phyloP scores from a whole-genome alignment of 2,329 filamentous ascomycete species.

The Rutstroemia sp. region DNA sequence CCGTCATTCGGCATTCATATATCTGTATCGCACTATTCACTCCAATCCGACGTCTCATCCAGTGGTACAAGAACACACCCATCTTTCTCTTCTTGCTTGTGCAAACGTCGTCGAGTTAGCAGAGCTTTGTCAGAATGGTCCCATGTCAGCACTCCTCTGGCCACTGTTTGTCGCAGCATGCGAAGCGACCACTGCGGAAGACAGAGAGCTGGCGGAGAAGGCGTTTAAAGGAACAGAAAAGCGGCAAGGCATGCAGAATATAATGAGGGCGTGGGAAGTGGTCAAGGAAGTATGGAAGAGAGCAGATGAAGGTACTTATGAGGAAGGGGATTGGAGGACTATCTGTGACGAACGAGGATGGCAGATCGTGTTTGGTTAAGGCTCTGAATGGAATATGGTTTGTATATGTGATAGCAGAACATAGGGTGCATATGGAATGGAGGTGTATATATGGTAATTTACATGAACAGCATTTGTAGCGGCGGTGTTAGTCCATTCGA shows the following conservation, averaged over 20 bases:
- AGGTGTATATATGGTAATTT: not conserved
- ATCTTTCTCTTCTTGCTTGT: slow-evolving; percentile 45
- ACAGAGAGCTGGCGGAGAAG: slow-evolving; percentile 43
- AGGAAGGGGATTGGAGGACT: slow-evolving; percentile 37
- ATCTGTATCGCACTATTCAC: slow-evolving; percentile 35
- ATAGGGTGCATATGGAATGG: not conserved
- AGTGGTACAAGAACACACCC: slow-evolving; percentile 46
- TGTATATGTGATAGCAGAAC: not conserved
- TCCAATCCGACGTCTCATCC: slow-evolving; percentile 38
- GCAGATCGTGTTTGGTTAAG: slow-evolving; percentile 48
- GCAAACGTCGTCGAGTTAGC: slow-evolving; percentile 44
- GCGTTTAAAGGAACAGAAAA: slow-evolving; percentile 46
- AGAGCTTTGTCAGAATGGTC: slow-evolving; percentile 33
- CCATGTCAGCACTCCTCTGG: slow-evolving; percentile 58
- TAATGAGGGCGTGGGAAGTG: slow-evolving; percentile 52
- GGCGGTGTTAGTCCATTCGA: no score
- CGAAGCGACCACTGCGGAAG: slow-evolving; percentile 43
- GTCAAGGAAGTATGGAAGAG: slow-evolving; percentile 54
- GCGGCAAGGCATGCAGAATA: slow-evolving; percentile 59
- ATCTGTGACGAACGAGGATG: slow-evolving; percentile 51
- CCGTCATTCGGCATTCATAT: slow-evolving; percentile 39
- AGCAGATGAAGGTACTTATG: slow-evolving; percentile 32
- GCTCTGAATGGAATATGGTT: no score
- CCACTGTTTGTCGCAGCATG: slow-evolving; percentile 56
- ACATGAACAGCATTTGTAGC: no score